Conservation (phyloP, 257 asterid species). For the Fraxinus pennsylvanica region DNA sequence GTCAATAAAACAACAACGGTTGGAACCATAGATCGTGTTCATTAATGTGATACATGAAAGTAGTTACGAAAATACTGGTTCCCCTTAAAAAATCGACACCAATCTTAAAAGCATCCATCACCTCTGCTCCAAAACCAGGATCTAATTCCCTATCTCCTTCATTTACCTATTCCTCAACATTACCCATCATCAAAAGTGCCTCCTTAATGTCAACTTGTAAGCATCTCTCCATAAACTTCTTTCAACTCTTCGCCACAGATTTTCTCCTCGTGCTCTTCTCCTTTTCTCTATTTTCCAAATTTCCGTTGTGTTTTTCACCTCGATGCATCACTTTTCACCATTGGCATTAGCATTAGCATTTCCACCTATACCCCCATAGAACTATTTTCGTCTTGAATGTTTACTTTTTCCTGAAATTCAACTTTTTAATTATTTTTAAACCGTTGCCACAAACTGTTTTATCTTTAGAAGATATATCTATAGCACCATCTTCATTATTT, state of each 20-base stretch:
- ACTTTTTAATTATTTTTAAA: not conserved
- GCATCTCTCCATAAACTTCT: constrained; percentile 59
- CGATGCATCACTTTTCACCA: not conserved
- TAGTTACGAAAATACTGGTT: no score
- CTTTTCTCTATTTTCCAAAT: constrained; percentile 1
- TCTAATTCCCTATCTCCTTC: not conserved
- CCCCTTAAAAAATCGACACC: constrained; percentile 30
- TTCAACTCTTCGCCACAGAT: constrained; percentile 30
- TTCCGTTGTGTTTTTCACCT: constrained; percentile 1
- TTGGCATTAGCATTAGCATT: not conserved
- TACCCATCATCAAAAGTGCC: constrained; percentile 4
- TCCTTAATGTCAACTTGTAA: constrained; percentile 22
- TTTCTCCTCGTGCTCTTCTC: constrained; percentile 35
- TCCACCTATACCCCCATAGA: not conserved
- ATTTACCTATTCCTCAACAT: constrained; percentile 17
- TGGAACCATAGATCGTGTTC: no score
- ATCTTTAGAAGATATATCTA: constrained; percentile 30
- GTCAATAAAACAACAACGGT: no score
- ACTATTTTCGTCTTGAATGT: constrained; percentile 1
- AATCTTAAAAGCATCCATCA: constrained; percentile 5
- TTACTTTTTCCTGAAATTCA: constrained; percentile 8
- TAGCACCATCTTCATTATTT: not conserved
- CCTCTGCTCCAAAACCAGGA: constrained; percentile 7
- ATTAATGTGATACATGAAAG: no score
- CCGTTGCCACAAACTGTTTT: not conserved